Evolutionary conservation across 495 filamentous ascomycete genomes (phyloP).

Genomic region (Clavariopsis aquatica): DNA sequence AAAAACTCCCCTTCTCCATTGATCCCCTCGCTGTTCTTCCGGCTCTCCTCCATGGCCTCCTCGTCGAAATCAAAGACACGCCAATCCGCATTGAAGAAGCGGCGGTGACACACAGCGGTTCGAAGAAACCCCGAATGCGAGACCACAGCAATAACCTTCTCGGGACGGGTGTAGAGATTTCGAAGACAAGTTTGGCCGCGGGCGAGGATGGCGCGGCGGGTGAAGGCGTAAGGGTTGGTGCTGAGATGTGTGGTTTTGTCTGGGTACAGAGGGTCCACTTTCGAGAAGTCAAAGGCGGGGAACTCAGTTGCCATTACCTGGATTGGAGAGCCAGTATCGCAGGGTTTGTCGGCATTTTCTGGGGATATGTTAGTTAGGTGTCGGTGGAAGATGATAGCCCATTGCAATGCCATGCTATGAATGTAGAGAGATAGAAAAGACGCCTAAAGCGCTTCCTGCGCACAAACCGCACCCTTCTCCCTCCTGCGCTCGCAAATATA

Average conservation of each 20-base stretch:
- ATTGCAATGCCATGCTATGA: no score
- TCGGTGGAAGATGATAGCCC: no score
- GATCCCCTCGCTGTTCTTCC: conserved; percentile 7
- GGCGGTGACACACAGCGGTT: conserved; percentile 48
- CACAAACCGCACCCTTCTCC: no score
- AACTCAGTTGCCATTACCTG: conserved; percentile 50
- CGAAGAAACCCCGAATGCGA: conserved; percentile 62
- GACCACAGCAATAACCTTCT: conserved; percentile 63
- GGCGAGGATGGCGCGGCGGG: conserved; percentile 48
- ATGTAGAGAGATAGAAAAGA: no score
- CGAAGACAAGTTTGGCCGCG: conserved; percentile 53
- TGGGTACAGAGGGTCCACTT: conserved; percentile 56
- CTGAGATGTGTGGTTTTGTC: conserved; percentile 52
- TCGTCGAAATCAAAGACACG: conserved; percentile 60
- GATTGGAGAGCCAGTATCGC: conserved; percentile 57
- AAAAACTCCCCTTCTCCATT: conserved; percentile 24
- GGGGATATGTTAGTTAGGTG: conserved; percentile 43
- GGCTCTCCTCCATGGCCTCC: conserved; percentile 34
- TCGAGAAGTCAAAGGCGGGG: conserved; percentile 55
- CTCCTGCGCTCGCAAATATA: no score
- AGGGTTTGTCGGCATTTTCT: conserved; percentile 60
- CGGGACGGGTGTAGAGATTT: conserved; percentile 54
- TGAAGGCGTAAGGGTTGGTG: conserved; percentile 51
- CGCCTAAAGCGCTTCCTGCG: no score
- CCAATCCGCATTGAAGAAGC: conserved; percentile 62